Evolutionary conservation across 192 early-diverging fungal species (phyloP), one percentile per base, ranked within the genome.

Genomic region (Coemansia sp.): DNA sequence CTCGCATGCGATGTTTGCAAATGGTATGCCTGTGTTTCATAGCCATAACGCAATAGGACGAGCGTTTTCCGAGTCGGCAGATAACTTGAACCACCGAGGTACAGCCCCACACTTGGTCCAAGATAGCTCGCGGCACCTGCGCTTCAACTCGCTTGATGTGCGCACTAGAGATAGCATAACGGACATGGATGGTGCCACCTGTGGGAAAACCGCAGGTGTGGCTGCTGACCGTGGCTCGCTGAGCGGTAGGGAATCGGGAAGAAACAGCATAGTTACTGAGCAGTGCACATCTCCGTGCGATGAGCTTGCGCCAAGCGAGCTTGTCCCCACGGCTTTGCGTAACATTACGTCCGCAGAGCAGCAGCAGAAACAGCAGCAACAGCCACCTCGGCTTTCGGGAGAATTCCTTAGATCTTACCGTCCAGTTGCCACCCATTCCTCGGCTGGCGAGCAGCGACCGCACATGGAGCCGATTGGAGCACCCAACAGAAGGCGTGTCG

Each of bases 401-500:
- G 77, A 74, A 7, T 55, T 80, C 25, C 67, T 74, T 9, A 65
- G 71, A 14, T 19, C 49, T 11, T 71, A 65, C 41, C 67, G 61
- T 36, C 63, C 63, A 15, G 25, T 59, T n/a, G 42, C 23, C 32
- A n/a, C 58, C 10, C 32, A 38, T 45, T 3, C 36, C n/a, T 40
- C 48, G 9, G 52, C 45, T 10, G 61, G 43, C 14, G 34, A 54
- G 13, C 17, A 43, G 22, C 74, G 74, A 6, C 73, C 78, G 23
- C 59, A 66, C 33, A 66, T 80, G 32, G 78, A 74, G 25, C 78
- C 78, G 4, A 80, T 80, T 20, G 78, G 78, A 6, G 78, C 78
- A 5, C 78, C 78, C 9, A 48, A 50, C 33, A 61, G 69, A 46
- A 45, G 62, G 29, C 69, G 72, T 35, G 52, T 11, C 23, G 57